Percentiles rank a stretch among this genome's conserved stretches.
phyloP scores from a whole-genome alignment of 192 early-diverging fungal genomes.

The Coemansia sp. region DNA sequence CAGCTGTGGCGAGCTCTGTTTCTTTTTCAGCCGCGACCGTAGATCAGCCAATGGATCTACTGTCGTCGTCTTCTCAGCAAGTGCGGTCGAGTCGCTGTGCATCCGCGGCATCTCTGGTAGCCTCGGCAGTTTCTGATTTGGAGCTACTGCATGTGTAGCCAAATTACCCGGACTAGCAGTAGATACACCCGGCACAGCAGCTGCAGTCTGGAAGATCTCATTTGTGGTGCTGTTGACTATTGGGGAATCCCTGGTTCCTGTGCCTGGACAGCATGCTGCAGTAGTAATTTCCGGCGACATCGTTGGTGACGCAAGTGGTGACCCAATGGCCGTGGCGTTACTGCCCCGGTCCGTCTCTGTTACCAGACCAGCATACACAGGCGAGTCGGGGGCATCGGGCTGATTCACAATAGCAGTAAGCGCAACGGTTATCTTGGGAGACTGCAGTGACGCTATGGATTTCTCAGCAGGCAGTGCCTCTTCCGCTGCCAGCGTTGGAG shows the following conservation, averaged over 20 bases:
- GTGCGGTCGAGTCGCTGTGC: slow-evolving; percentile 22
- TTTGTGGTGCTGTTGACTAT: slow-evolving; percentile 3
- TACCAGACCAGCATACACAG: slow-evolving; percentile 2
- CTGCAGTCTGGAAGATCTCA: slow-evolving; percentile 4
- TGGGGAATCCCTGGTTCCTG: slow-evolving; percentile 8
- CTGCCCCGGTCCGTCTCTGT: slow-evolving; percentile 1
- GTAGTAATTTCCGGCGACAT: slow-evolving; percentile 2
- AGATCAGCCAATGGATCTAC: slow-evolving; percentile 36
- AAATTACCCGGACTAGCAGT: slow-evolving; percentile 29
- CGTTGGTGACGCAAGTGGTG: slow-evolving; percentile 5
- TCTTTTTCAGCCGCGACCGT: slow-evolving; percentile 46
- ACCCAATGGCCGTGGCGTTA: slow-evolving; percentile 3
- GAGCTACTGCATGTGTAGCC: slow-evolving; percentile 11
- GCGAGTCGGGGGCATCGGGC: slow-evolving; percentile 1
- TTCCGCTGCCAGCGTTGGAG: not conserved
- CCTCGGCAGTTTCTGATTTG: slow-evolving; percentile 7
- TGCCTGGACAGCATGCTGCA: not conserved
- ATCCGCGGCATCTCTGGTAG: slow-evolving; percentile 25
- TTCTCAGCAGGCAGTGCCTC: not conserved
- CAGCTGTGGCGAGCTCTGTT: slow-evolving; percentile 43
- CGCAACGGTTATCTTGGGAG: not conserved
- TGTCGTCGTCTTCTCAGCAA: not conserved
- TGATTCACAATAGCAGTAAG: not conserved
- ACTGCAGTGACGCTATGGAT: not conserved
- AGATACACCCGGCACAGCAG: slow-evolving; percentile 3